phyloP scores from a whole-genome alignment of 306 rosid species.

The Quercus parvula region DNA sequence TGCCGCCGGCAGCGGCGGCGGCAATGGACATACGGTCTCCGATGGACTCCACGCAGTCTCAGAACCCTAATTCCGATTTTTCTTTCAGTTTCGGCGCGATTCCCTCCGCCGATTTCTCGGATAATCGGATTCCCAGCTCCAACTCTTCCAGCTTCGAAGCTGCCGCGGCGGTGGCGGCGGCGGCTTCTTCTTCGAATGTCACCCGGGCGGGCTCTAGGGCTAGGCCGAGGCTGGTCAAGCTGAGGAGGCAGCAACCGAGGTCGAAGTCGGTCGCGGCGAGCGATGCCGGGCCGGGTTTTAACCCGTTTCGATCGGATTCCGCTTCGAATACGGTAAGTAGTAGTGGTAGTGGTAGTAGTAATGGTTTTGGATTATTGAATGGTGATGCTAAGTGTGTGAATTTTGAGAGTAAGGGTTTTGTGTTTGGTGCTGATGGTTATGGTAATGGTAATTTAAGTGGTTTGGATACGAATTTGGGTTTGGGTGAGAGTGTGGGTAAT shows the following conservation, averaged over 20 bases:
- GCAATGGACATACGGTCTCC: slow-evolving; percentile 46
- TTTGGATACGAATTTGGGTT: slow-evolving; percentile 24
- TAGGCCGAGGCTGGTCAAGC: slow-evolving; percentile 59
- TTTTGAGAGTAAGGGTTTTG: neutral
- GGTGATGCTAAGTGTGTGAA: neutral
- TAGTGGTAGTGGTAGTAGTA: slow-evolving; percentile 11
- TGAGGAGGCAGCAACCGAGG: slow-evolving; percentile 61
- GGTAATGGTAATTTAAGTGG: slow-evolving; percentile 32
- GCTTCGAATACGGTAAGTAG: slow-evolving; percentile 9
- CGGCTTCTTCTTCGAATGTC: neutral
- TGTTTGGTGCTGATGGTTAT: slow-evolving; percentile 14
- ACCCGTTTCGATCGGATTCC: slow-evolving; percentile 37
- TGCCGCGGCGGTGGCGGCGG: slow-evolving; percentile 11
- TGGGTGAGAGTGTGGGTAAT: slow-evolving; percentile 4
- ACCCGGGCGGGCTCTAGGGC: slow-evolving; percentile 27
- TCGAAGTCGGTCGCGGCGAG: slow-evolving; percentile 28
- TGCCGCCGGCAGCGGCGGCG: slow-evolving; percentile 37
- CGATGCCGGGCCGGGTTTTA: slow-evolving; percentile 31
- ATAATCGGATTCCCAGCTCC: slow-evolving; percentile 15
- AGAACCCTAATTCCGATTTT: slow-evolving; percentile 18
- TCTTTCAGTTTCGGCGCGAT: slow-evolving; percentile 23
- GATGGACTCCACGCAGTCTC: slow-evolving; percentile 20
- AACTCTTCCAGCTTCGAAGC: slow-evolving; percentile 20
- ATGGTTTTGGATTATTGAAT: slow-evolving; percentile 2
- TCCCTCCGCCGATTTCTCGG: slow-evolving; percentile 15